Evolutionary conservation across 2,329 filamentous ascomycete species (phyloP), one percentile per base, ranked within the genome.

Genomic region (Ophiostoma quercus): DNA sequence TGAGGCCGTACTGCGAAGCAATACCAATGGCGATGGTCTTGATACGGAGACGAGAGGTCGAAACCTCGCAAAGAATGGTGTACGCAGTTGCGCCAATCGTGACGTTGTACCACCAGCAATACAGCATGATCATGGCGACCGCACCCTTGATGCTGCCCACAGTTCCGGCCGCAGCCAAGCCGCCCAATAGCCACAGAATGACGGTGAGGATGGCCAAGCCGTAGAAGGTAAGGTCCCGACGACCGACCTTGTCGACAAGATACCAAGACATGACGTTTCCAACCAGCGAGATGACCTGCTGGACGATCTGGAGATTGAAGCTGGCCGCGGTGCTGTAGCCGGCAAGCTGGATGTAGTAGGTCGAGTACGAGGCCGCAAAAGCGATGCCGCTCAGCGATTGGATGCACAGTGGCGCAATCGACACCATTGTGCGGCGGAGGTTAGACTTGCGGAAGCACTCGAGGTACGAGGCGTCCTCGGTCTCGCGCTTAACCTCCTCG

Each of bases 301-400:
- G 81, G 0, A 82, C 85, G 71, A 88, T 81, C 7, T 84, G 82
- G 74, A 63, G 57, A 11, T 34, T 11, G 14, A 4, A 79, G 57
- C 19, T 81, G 75, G 1, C 78, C 2, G 72, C 67, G 0, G 77
- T 78, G 60, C 75, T 76, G 72, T 78, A 81, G 9, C 80, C 80
- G 11, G 81, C 80, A 2, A 82, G 74, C 70, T 0, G 84, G 57
- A 63, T 32, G 25, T 63, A 63, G 74, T 87, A 88, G 1, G 85
- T 89, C 0, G 85, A 87, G 73, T 88, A 90, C 70, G 85, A 85
- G 67, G 87, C 87, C 72, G 90, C 84, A 14, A 87, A 86, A 29
- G 25, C 25, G 72, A 87, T 87, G 32, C 88, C 87, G 68, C 84
- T 85, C 1, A 90, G 79, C 32, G 88, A 88, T 74, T 90, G 88